These are phyloP conservation scores for Phytophthora agathidicida DNA, from an alignment of 352 stramenopile genomes.

Conservation along the genomic window DNA sequence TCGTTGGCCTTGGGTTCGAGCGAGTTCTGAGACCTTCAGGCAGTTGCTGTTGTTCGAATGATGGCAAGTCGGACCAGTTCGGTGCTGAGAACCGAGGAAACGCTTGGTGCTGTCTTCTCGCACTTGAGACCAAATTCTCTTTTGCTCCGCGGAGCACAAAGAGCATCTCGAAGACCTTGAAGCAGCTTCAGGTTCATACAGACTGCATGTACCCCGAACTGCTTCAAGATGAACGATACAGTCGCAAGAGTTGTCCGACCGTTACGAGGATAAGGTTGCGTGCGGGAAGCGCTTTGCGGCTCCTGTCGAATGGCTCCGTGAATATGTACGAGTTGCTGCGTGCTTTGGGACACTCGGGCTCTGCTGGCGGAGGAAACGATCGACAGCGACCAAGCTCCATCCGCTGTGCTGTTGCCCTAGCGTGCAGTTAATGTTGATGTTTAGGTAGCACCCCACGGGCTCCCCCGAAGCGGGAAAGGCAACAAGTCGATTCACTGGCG, in stretches of 20 bases:
- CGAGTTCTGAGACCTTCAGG: neutral
- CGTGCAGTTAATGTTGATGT: neutral
- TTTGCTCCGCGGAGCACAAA: neutral
- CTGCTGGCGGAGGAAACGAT: too few relatives aligned
- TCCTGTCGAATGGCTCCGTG: neutral
- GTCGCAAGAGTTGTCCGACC: slow-evolving; percentile 2
- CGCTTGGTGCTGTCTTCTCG: slow-evolving; percentile 20
- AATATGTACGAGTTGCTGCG: too few relatives aligned
- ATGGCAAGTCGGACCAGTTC: slow-evolving; percentile 14
- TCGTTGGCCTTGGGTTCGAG: neutral
- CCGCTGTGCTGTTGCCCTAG: slow-evolving; percentile 2
- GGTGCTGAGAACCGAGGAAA: slow-evolving; percentile 21
- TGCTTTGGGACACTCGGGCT: neutral
- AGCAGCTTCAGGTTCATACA: neutral
- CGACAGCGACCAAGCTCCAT: too few relatives aligned
- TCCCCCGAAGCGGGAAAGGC: too few relatives aligned
- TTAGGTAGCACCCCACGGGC: too few relatives aligned
- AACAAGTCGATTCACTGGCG: slow-evolving; percentile 1
- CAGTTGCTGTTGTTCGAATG: slow-evolving; percentile 28
- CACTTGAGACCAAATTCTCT: slow-evolving; percentile 14
- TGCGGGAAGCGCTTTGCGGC: slow-evolving; percentile 3
- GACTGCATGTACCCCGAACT: too few relatives aligned
- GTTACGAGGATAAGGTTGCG: slow-evolving; percentile 28
- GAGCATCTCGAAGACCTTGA: neutral
- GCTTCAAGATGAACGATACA: too few relatives aligned